A percentile compares a stretch with the other conserved stretches of the same genome.
phyloP scores from a whole-genome alignment of 768 basidiomycete species.

The Boletus reticulatus region DNA sequence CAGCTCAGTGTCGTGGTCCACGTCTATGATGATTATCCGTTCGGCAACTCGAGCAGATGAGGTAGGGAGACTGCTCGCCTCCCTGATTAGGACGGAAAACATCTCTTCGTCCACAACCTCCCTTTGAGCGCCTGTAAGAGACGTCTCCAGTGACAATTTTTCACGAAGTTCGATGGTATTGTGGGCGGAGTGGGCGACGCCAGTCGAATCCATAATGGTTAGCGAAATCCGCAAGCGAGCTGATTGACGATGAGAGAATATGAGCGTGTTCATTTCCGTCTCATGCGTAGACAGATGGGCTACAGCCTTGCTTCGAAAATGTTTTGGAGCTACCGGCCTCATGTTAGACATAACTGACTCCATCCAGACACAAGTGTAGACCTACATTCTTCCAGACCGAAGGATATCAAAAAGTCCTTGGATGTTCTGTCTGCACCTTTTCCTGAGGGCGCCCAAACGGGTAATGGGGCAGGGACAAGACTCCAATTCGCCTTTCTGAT shows the following conservation, averaged over 20 bases:
- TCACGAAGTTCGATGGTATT: slow-evolving; percentile 37
- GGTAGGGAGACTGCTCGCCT: slow-evolving; percentile 74
- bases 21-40: slow-evolving; percentile 71
- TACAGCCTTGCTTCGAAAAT: slow-evolving; percentile 67
- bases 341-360: not conserved
- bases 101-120: slow-evolving; percentile 83
- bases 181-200: slow-evolving; percentile 31
- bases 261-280: slow-evolving; percentile 40
- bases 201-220: slow-evolving; percentile 32
- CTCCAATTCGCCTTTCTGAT: slow-evolving; percentile 79
- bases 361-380: slow-evolving; percentile 7
- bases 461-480: slow-evolving; percentile 75
- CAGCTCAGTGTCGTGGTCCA: slow-evolving; percentile 67
- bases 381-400: slow-evolving; percentile 81
- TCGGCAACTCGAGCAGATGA: slow-evolving; percentile 79
- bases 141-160: slow-evolving; percentile 43
- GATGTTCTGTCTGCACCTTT: slow-evolving; percentile 79
- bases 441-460: slow-evolving; percentile 62
- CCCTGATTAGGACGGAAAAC: slow-evolving; percentile 67
- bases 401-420: slow-evolving; percentile 79
- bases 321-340: slow-evolving; percentile 50
- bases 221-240: slow-evolving; percentile 65
- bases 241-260: slow-evolving; percentile 64
- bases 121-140: slow-evolving; percentile 58
- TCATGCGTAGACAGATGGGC: slow-evolving; percentile 60